These are phyloP conservation scores for Apiospora aurea DNA, from an alignment of 2,329 filamentous ascomycete species.

Conservation along the genomic window DNA sequence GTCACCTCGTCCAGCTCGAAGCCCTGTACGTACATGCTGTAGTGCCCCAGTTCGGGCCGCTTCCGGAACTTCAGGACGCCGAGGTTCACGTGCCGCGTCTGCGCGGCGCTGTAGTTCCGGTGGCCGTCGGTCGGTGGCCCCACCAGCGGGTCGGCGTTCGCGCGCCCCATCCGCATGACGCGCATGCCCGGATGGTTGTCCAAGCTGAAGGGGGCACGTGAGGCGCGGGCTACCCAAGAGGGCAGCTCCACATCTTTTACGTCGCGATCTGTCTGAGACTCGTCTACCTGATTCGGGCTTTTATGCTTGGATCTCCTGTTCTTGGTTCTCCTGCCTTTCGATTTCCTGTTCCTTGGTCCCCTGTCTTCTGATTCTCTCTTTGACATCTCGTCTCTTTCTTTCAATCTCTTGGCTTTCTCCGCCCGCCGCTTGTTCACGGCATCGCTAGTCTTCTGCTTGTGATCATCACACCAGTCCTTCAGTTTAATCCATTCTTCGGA, in stretches of 20 bases:
- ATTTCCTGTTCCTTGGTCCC: no score
- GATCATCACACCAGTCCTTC: neutral
- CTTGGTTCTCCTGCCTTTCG: no score
- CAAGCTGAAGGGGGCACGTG: slow-evolving; percentile 37
- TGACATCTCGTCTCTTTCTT: no score
- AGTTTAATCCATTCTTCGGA: neutral
- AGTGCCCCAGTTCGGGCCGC: slow-evolving; percentile 31
- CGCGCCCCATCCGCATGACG: slow-evolving; percentile 32
- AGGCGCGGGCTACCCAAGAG: slow-evolving; percentile 34
- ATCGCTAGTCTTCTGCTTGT: neutral
- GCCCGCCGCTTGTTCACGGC: no score
- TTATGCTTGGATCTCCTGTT: neutral
- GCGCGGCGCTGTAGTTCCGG: slow-evolving; percentile 42
- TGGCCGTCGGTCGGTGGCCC: slow-evolving; percentile 37
- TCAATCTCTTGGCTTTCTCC: no score
- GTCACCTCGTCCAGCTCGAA: slow-evolving; percentile 39
- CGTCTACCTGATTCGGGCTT: neutral
- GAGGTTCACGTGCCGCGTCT: slow-evolving; percentile 20
- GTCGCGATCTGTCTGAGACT: neutral
- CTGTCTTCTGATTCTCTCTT: neutral
- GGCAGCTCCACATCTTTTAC: neutral
- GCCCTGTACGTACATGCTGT: slow-evolving; percentile 43
- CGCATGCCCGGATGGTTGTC: slow-evolving; percentile 32
- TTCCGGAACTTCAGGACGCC: slow-evolving; percentile 33
- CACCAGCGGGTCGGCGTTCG: slow-evolving; percentile 46